Evolutionary conservation across 1,284 basidiomycete species (phyloP).

Genomic region (Macrocybe sp.): DNA sequence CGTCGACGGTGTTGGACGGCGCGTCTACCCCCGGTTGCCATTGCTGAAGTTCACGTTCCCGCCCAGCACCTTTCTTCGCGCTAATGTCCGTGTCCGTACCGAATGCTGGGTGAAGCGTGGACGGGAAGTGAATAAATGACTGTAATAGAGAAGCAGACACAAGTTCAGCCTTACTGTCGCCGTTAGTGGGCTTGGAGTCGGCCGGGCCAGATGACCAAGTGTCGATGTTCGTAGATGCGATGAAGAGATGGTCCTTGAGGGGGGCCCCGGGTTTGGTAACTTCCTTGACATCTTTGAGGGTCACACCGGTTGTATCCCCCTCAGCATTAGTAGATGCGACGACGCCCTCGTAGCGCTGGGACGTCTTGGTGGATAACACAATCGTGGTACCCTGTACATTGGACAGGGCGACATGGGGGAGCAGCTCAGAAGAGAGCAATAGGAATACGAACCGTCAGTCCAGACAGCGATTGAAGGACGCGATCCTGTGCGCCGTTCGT

Average conservation of each 20-base stretch:
- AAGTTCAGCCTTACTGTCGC: conserved; percentile 47
- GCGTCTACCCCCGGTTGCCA: conserved; percentile 54
- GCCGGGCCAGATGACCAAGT: conserved; percentile 70
- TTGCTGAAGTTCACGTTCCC: conserved; percentile 80
- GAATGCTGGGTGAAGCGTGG: conserved; percentile 51
- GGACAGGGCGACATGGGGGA: not conserved
- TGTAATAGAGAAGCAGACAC: conserved; percentile 1
- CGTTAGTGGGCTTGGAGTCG: conserved; percentile 60
- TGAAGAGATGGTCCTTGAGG: conserved; percentile 62
- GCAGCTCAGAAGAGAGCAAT: conserved; percentile 4
- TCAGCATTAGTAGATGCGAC: conserved; percentile 57
- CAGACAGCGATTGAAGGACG: conserved; percentile 54
- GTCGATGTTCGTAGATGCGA: conserved; percentile 67
- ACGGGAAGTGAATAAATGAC: too few species aligned
- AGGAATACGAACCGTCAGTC: conserved; percentile 51
- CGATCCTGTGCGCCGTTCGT: conserved; percentile 50
- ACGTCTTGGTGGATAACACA: conserved; percentile 63
- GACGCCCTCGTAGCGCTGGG: conserved; percentile 66
- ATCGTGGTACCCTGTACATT: conserved; percentile 61
- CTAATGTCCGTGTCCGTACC: conserved; percentile 88
- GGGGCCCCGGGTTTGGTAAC: conserved; percentile 56
- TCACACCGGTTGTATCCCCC: conserved; percentile 65
- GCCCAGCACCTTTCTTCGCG: conserved; percentile 43
- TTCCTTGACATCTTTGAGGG: conserved; percentile 72
- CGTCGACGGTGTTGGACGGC: conserved; percentile 39